Evolutionary conservation across 768 basidiomycete species (phyloP).

Genomic region (Gautieria morchelliformis): DNA sequence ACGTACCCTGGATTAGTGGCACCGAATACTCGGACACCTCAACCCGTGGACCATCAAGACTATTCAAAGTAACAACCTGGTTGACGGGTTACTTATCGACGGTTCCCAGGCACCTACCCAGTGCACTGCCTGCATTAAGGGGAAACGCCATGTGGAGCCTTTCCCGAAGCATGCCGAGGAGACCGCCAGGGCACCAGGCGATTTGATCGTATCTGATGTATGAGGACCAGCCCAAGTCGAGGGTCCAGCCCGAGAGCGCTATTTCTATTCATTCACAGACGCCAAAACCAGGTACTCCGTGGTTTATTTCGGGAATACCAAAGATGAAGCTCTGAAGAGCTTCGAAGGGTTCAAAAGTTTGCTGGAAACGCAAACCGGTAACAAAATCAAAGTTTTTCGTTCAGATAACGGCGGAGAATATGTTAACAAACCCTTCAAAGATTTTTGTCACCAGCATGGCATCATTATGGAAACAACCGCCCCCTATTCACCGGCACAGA

Average conservation of each 20-base stretch:
- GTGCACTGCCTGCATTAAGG: background rate
- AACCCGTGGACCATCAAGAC: background rate
- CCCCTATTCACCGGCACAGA: slow-evolving; percentile 30
- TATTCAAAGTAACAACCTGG: background rate
- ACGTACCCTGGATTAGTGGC: too few relatives aligned
- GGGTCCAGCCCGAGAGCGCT: background rate
- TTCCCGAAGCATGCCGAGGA: background rate
- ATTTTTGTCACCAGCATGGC: slow-evolving; percentile 17
- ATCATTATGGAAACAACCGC: slow-evolving; percentile 23
- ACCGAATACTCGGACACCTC: too few relatives aligned
- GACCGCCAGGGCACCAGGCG: background rate
- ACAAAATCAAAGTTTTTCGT: background rate
- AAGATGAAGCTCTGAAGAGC: background rate
- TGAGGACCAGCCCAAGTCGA: background rate
- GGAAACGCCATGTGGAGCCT: background rate
- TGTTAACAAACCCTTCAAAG: slow-evolving; percentile 14
- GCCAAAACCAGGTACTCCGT: background rate
- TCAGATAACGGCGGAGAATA: background rate
- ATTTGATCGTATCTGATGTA: background rate
- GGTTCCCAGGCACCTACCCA: background rate
- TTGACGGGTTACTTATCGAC: background rate
- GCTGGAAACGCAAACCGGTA: background rate
- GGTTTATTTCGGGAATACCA: background rate
- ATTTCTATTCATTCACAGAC: background rate
- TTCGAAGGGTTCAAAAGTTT: background rate